phyloP scores from a whole-genome alignment of 2,329 filamentous ascomycete genomes.

The Ophiostoma sp. region DNA sequence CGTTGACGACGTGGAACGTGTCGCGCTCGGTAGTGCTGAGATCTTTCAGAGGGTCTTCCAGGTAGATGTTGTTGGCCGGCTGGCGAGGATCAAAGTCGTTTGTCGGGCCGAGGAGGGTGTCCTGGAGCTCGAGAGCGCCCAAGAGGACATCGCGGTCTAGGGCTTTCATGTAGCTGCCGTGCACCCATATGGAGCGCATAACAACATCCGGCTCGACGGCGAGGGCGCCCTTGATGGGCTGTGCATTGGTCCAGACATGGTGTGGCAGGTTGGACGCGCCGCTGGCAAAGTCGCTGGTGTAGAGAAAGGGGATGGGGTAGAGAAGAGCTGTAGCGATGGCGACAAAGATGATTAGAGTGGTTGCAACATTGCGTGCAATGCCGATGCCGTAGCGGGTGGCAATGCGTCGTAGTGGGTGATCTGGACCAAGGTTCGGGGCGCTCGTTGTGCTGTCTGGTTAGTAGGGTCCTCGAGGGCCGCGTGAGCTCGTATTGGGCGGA shows the following conservation, averaged over 20 bases:
- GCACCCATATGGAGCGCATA: conserved; percentile 77
- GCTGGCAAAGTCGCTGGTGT: conserved; percentile 65
- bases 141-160: conserved; percentile 60
- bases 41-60: conserved; percentile 34
- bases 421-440: conserved; percentile 59
- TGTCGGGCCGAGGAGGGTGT: conserved; percentile 60
- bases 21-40: conserved; percentile 47
- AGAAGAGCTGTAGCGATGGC: conserved; percentile 63
- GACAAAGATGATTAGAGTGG: conserved; percentile 69
- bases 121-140: conserved; percentile 63
- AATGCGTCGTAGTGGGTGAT: conserved; percentile 59
- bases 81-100: conserved; percentile 48
- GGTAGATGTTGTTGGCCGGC: conserved; percentile 29
- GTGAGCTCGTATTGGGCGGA: neutral
- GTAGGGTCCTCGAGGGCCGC: neutral
- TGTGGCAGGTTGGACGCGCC: conserved; percentile 67
- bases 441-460: conserved; percentile 62
- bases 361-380: conserved; percentile 67
- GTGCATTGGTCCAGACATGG: conserved; percentile 75
- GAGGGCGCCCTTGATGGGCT: conserved; percentile 51
- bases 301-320: conserved; percentile 71
- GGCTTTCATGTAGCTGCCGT: conserved; percentile 74
- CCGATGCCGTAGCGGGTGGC: conserved; percentile 66
- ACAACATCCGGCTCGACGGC: conserved; percentile 60
- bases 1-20: conserved; percentile 54